phyloP scores from a whole-genome alignment of 2,329 filamentous ascomycete species.

The Neonectria faginata region DNA sequence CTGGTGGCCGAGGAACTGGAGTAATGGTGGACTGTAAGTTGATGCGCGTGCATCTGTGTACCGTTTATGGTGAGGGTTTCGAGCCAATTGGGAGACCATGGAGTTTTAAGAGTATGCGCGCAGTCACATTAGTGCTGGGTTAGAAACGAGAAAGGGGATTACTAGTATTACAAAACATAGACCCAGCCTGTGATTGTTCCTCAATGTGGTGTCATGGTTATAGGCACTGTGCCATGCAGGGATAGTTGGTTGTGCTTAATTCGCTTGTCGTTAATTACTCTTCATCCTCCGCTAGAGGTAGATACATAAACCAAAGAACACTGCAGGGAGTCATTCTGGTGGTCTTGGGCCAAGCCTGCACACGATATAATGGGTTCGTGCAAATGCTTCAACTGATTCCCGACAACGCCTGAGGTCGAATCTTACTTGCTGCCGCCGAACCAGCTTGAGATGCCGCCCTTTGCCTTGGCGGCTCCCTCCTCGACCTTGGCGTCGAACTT shows the following conservation, averaged over 20 bases:
- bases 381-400: slow-evolving; percentile 3
- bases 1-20: slow-evolving; percentile 71
- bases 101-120: slow-evolving; percentile 22
- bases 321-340: slow-evolving; percentile 15
- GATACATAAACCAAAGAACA: slow-evolving; percentile 10
- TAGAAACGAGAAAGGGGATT: slow-evolving; percentile 21
- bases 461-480: slow-evolving; percentile 81
- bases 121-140: not conserved
- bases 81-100: slow-evolving; percentile 19
- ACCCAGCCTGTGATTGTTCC: not conserved
- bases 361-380: not conserved
- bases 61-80: slow-evolving; percentile 5
- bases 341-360: slow-evolving; percentile 1
- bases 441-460: slow-evolving; percentile 86
- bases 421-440: slow-evolving; percentile 71
- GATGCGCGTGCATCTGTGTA: slow-evolving; percentile 10
- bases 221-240: not conserved
- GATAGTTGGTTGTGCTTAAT: not conserved
- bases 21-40: slow-evolving; percentile 32
- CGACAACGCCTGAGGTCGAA: not conserved
- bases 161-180: slow-evolving; percentile 1
- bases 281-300: slow-evolving; percentile 10
- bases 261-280: slow-evolving; percentile 18
- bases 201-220: not conserved
- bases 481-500: slow-evolving; percentile 86